Evolutionary conservation across 306 rosid species (phyloP).

Genomic region (Begonia fuchsioides): DNA sequence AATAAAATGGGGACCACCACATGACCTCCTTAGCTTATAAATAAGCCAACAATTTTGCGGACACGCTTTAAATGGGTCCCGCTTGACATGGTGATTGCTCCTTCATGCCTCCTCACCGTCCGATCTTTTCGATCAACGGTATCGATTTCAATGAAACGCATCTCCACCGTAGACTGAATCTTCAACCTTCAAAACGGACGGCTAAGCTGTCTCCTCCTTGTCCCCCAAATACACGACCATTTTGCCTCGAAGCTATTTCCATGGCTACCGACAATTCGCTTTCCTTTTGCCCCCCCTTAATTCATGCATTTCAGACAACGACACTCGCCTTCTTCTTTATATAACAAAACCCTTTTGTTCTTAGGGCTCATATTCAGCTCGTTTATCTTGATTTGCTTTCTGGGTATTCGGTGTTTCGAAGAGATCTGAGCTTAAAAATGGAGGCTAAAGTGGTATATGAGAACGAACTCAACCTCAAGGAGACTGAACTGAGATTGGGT

Average conservation of each 20-base stretch:
- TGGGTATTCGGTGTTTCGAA: neutral
- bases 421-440: constrained; percentile 19
- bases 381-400: neutral
- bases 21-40: too few relatives aligned
- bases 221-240: constrained; percentile 41
- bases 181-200: constrained; percentile 28
- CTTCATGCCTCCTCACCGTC: too few relatives aligned
- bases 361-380: constrained; percentile 5
- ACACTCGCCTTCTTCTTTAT: constrained; percentile 18
- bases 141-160: neutral
- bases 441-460: constrained; percentile 29
- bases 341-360: constrained; percentile 12
- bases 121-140: constrained; percentile 1
- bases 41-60: too few relatives aligned
- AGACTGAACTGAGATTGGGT: constrained; percentile 70
- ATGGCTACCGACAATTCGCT: constrained; percentile 14
- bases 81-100: too few relatives aligned
- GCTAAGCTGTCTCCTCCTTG: constrained; percentile 65
- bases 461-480: constrained; percentile 60
- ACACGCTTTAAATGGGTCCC: too few relatives aligned
- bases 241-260: constrained; percentile 53
- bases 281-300: constrained; percentile 3
- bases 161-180: constrained; percentile 32
- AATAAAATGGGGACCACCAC: too few relatives aligned
- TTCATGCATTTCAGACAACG: constrained; percentile 2